Base-by-base conservation (phyloP, 176 grass and related monocot genomes). In the Zoysia japonica region DNA sequence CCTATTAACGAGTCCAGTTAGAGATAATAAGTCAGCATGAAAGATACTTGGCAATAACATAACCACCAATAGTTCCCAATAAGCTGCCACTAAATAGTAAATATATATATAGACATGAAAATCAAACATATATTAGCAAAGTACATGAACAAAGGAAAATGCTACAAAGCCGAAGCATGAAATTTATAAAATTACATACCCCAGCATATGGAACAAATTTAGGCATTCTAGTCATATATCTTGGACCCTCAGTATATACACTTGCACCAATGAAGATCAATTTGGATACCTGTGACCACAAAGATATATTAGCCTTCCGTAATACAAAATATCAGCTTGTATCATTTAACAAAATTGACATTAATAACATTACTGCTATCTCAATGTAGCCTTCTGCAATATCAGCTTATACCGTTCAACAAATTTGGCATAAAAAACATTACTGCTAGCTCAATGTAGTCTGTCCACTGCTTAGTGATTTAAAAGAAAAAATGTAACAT, bases 211-310 rank as follows among this genome's bases (percentile, higher is more conserved):
- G 86, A 81, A 93, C 64, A 47, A 91, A 76, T 83, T 85, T 93
- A 70, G 96, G 92, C 69, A 98, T 9, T 68, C 85, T 98, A 47
- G 81, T 39, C 81, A 98, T 82, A 73, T 94, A 75, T 77, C 80
- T 91, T 56, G 92, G 86, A 48, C 92, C 88, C 61, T 94, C 86
- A 61, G 92, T 12, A 78, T 90, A 92, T 41, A 98, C 89, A 89
- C 95, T 98, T 81, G 95, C 95, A 85, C 85, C 71, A 52, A 98
- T 89, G 55, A 98, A 92, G 20, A 98, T 85, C 86, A 98, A 47
- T 80, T 93, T 94, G 48, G 92, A 93, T 39, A 98, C 92, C 96
- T 98, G 68, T 20, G 3, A 47, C 37, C 59, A 69, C 74, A 36
- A 76, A 67, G 47, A 13, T 67, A 64, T 28, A 28, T 28, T 28